Base-by-base conservation (phyloP, 345 rosid species). In the Trapa incisa region DNA sequence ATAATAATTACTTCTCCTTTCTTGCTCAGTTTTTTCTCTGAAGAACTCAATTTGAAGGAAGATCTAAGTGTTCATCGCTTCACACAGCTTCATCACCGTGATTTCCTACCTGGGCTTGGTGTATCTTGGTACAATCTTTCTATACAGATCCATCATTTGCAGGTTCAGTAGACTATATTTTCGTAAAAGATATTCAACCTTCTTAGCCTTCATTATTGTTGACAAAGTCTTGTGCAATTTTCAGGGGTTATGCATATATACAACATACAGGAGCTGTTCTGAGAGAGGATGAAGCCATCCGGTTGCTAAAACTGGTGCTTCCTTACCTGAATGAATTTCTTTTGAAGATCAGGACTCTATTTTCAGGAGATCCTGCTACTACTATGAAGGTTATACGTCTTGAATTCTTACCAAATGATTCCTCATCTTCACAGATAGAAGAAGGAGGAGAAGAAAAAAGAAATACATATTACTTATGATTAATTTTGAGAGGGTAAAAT, bases 361-460 rank as follows among this genome's bases (percentile, higher is more conserved):
- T 91, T 75, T 86, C 93, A 45, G 99, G 97, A 57, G 97, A 94
- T 71, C 93, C 99, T 62, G 77, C 85, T 8, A 89, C 93, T 36
- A 91, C 97, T 0, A 91, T 94, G 86, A 94, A 91, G 91, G 99
- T 29, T 5, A 10, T 57, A 72, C 33, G 35, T 17, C 58, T 39
- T 38, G 57, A 2, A 10, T 17, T 53, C 32, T 10, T 12, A 15
- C 11, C 41, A 5, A 1, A 33, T 38, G 5, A 6, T 12, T 12
- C 16, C 32, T 42, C 42, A 42, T 17, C 16, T 56, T 36, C 36
- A 22, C 36, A 5, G 29, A 22, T 22, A 41, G 7, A 41, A 41
- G 7, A 41, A 41, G 43, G 7, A 41, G 43, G 7, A 41, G 43
- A 41, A 41, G 43, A 67, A 68, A 50, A 53, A 61, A 9, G 15